Evolutionary conservation across 179 eudicot species (phyloP), one percentile per base, ranked within the genome.

Genomic region (Spinacia oleracea): DNA sequence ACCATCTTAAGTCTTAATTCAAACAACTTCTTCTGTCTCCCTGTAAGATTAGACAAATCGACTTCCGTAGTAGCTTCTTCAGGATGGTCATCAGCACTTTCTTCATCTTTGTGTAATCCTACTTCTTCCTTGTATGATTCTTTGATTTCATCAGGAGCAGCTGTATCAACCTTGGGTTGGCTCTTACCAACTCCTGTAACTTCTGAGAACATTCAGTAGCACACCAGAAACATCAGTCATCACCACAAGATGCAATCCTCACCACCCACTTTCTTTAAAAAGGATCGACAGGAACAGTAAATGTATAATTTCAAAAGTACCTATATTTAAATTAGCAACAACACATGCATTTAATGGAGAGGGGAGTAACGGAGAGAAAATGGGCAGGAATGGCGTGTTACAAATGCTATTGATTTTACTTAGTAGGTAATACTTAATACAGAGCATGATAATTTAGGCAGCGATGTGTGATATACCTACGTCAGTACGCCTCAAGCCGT

Each of bases 1-100:
- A 93, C 99, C 99, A 92, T 89, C 78, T 94, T 96, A 58, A 93
- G 89, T 88, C 90, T 85, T 79, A 96, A 81, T 79, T 96, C 96
- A 72, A 92, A 96, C 82, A 93, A 76, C 79, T 82, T 94, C 80
- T 89, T 94, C 85, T 91, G 84, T 83, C 91, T 92, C 75, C 98
- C 99, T 0, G 97, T 88, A 60, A 96, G 94, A 4, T 87, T 84
- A 27, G 91, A 40, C 45, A 85, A 68, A 65, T 89, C 91, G 27
- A 43, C 84, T 74, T 82, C 85, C 10, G 25, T 63, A 32, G 75
- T 79, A 43, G 67, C 89, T 35, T 89, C 90, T 32, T 71, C 72
- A 78, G 79, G 69, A 43, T 76, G 81, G 55, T 82, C 90, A 72
- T 82, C 85, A 64, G 82, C 90, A 38, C 55, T 83, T 72, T 80